Evolutionary conservation across 306 rosid genomes (phyloP).

Genomic region (Medicago truncatula): MtrunA17r5.0-ANR NC_053049.1:34561001-34561500

Average conservation of each 20-base stretch:
- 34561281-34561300: constrained; percentile 59
- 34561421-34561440: constrained; percentile 60
- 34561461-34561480: background rate
- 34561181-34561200: constrained; percentile 68
- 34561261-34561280: constrained; percentile 54
- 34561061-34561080: constrained; percentile 45
- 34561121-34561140: constrained; percentile 86
- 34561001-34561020: background rate
- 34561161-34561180: constrained; percentile 68
- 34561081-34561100: constrained; percentile 90
- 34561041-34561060: background rate
- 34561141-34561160: constrained; percentile 76
- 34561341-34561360: constrained; percentile 80
- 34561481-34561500: background rate
- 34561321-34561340: constrained; percentile 76
- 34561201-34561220: constrained; percentile 73
- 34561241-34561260: constrained; percentile 81
- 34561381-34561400: constrained; percentile 58
- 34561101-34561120: constrained; percentile 96
- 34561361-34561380: constrained; percentile 86
- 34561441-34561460: background rate
- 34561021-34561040: background rate
- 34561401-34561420: constrained; percentile 61
- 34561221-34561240: constrained; percentile 92
- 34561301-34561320: constrained; percentile 81